Evolutionary conservation across 495 filamentous ascomycete species (phyloP).

Genomic region (Penicillium pulvis): DNA sequence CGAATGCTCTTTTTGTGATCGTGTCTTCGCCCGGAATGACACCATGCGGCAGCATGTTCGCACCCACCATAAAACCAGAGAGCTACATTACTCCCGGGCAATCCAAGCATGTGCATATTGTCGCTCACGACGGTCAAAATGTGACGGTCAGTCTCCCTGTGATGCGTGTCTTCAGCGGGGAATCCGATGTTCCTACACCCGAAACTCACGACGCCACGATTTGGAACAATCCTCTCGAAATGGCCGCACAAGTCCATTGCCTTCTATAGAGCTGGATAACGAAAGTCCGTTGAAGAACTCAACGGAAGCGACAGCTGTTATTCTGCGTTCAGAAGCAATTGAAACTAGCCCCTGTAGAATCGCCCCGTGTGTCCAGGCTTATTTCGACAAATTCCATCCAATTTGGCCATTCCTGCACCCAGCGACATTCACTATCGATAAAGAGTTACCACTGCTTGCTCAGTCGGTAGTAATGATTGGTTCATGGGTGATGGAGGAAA

Average conservation of each 20-base stretch:
- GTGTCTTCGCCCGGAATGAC: constrained; percentile 7
- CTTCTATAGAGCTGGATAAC: no score
- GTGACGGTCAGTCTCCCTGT: constrained; percentile 13
- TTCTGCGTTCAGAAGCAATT: not conserved
- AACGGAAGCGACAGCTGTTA: not conserved
- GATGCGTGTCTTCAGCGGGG: constrained; percentile 5
- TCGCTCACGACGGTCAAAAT: constrained; percentile 12
- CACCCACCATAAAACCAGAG: constrained; percentile 3
- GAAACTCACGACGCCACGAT: not conserved
- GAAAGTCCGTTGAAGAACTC: no score
- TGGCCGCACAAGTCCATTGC: no score
- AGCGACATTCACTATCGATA: constrained; percentile 21
- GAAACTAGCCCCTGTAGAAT: not conserved
- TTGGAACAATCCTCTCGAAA: no score
- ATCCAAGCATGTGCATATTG: constrained; percentile 11
- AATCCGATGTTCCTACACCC: constrained; percentile 1
- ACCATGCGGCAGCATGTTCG: constrained; percentile 1
- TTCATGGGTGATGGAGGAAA: constrained; percentile 4
- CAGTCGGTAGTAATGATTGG: constrained; percentile 14
- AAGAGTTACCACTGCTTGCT: constrained; percentile 12
- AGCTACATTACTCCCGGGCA: constrained; percentile 3
- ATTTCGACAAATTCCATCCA: constrained; percentile 22
- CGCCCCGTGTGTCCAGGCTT: constrained; percentile 9
- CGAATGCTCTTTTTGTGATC: constrained; percentile 9
- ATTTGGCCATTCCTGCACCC: constrained; percentile 19